Evolutionary conservation across 179 eudicot genomes (phyloP).

Genomic region (Heliamphora ciliata): DNA sequence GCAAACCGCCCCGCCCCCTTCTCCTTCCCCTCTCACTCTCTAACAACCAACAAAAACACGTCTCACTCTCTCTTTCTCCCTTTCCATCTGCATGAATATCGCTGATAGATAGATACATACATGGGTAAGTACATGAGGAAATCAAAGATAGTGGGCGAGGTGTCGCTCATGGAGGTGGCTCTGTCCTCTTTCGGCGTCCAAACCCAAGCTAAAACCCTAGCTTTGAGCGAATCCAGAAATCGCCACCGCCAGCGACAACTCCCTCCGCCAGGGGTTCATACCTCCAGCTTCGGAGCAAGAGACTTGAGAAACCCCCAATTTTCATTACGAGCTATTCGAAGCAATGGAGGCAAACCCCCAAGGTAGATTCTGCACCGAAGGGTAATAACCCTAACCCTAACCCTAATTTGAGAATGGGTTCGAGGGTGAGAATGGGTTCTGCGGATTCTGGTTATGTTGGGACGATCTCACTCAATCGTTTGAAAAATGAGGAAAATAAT

Average conservation of each 20-base stretch:
- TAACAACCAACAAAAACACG: conserved; percentile 10
- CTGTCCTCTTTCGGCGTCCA: conserved; percentile 37
- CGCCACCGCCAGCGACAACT: neutral
- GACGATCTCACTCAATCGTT: neutral
- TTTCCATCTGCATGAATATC: neutral
- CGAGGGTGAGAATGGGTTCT: conserved; percentile 6
- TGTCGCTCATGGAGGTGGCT: conserved; percentile 27
- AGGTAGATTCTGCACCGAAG: neutral
- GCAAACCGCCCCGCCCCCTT: neutral
- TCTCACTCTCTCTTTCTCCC: conserved; percentile 10
- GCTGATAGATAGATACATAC: neutral
- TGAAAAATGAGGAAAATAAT: neutral
- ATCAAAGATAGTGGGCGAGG: conserved; percentile 24
- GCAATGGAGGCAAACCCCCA: conserved; percentile 7
- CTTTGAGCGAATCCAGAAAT: conserved; percentile 25
- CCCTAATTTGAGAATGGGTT: neutral
- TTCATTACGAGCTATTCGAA: neutral
- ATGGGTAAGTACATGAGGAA: conserved; percentile 47
- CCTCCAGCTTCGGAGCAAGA: conserved; percentile 53
- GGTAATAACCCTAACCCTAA: neutral
- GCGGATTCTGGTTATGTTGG: conserved; percentile 6
- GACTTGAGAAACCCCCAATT: conserved; percentile 44
- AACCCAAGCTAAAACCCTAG: conserved; percentile 56
- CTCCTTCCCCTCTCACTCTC: neutral
- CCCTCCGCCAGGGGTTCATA: conserved; percentile 34